phyloP scores from a whole-genome alignment of 805 yeast species.

The Kluyveromyces wickerhamii region DNA sequence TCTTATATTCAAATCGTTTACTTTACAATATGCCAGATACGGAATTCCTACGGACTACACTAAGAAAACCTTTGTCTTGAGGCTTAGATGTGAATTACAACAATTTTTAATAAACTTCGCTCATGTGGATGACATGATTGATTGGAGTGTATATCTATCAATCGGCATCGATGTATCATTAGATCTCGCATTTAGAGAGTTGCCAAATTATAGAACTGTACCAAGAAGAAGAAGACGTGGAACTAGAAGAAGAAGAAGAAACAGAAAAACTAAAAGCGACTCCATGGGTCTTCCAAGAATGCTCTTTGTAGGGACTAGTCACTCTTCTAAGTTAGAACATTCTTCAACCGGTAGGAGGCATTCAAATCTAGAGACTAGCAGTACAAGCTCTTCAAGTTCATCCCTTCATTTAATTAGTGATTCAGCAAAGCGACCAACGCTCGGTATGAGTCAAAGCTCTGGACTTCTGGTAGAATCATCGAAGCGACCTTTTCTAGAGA shows the following conservation, averaged over 20 bases:
- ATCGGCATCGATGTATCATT: slow-evolving; percentile 74
- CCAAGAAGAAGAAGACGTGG: slow-evolving; percentile 62
- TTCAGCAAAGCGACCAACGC: too few species aligned
- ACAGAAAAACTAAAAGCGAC: slow-evolving; percentile 1
- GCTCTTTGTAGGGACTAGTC: not conserved
- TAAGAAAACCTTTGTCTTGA: slow-evolving; percentile 56
- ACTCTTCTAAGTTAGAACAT: not conserved
- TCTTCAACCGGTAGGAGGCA: not conserved
- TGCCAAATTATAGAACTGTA: slow-evolving; percentile 72
- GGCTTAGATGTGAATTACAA: slow-evolving; percentile 76
- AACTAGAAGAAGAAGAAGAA: slow-evolving; percentile 19
- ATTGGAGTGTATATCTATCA: slow-evolving; percentile 68
- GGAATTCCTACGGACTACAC: slow-evolving; percentile 84
- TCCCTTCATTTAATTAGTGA: too few species aligned
- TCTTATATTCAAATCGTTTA: slow-evolving; percentile 52
- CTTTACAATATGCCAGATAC: slow-evolving; percentile 74
- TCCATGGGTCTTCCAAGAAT: not conserved
- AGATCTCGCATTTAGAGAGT: slow-evolving; percentile 61
- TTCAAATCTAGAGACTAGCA: too few species aligned
- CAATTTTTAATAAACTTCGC: slow-evolving; percentile 67
- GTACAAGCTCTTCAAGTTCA: too few species aligned
- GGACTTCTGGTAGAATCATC: too few species aligned
- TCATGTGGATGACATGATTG: slow-evolving; percentile 56
- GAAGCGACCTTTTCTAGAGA: too few species aligned
- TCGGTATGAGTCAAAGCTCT: too few species aligned